Evolutionary conservation across 192 early-diverging fungal genomes (phyloP), one percentile per base, ranked within the genome.

Genomic region (Helicostylum pulchrum): DNA sequence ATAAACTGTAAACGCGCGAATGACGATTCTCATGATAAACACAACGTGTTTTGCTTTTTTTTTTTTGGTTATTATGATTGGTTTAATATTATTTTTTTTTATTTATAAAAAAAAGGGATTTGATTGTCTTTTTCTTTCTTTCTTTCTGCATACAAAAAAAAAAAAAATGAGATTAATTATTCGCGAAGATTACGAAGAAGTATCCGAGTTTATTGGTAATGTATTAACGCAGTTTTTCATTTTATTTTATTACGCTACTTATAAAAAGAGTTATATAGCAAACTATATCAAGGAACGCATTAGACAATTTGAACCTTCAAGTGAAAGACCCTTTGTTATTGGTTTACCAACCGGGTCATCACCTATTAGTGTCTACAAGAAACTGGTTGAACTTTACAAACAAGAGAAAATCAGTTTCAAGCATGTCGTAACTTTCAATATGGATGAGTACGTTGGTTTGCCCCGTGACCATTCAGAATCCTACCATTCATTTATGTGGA

Each of bases 401-500:
- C 20, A 47, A 14, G 66, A 58, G 4, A 58, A 68, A 26, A 52
- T 68, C 0, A 68, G 66, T n/a, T 68, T 68, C n/a, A 58, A 68
- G 47, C 67, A 94, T 54, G 88, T 94, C 4, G 85, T 94, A 47
- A 88, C 89, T 17, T 94, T 94, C 78, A 94, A 94, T 77, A 94
- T 94, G 92, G 92, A 93, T 70, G 90, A 93, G 75, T 68, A 68
- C 36, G 66, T 68, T 14, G 66, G 66, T 20, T 55, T 68, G 7
- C 51, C 58, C 26, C 26, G 51, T 34, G 57, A 90, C 61, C 92
- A 93, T 65, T 88, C 90, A n/a, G 88, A 94, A 72, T 88, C 85
- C 55, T 94, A 92, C 76, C 90, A 92, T 75, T 87, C 89, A 23
- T 94, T 92, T 67, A 94, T 94, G 92, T 94, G 90, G 89, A 85